Evolutionary conservation across 352 stramenopile genomes (phyloP), one percentile per base, ranked within the genome.

Genomic region (Globisporangium emineosum): DNA sequence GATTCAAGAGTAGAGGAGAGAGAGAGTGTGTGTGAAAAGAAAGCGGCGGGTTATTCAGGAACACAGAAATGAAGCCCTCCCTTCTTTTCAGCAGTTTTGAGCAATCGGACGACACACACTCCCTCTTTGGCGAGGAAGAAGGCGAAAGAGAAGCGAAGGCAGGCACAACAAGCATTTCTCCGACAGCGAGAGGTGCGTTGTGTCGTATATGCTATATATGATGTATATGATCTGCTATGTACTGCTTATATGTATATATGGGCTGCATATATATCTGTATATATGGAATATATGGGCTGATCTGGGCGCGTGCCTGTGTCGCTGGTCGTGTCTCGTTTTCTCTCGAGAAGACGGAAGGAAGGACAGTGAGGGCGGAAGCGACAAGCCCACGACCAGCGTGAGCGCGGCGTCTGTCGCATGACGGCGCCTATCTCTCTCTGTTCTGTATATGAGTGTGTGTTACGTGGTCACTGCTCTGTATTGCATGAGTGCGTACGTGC

Each of bases 91-190:
- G 5, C 19, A 45, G n/a, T 47, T 21, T 47, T 47, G 40, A 47
- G 40, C 40, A 47, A 47, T 47, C 21, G n/a, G 40, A 47, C 40
- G 40, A 47, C 40, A 47, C 40, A 47, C 40, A 47, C 40, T 47
- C 40, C 15, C 40, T 21, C 13, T 17, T 3, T 42, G 40, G 40
- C 40, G 40, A 19, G 35, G 6, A 15, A 17, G 19, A 17, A 47
- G 19, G 37, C 15, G 40, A 47, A 5, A 47, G 40, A 15, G 33
- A 40, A 40, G 33, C 9, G n/a, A 10, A 4, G 17, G 35, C 12
- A 42, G 35, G 40, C 40, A 47, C 40, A 47, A 47, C 5, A 15
- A 47, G 40, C 40, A 21, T 21, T 47, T 47, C 40, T 47, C 17
- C 17, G 37, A 43, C 8, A 37, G 32, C 37, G 37, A 43, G 37